phyloP scores from a whole-genome alignment of 306 rosid genomes.

The Lathyrus aphaca region DNA sequence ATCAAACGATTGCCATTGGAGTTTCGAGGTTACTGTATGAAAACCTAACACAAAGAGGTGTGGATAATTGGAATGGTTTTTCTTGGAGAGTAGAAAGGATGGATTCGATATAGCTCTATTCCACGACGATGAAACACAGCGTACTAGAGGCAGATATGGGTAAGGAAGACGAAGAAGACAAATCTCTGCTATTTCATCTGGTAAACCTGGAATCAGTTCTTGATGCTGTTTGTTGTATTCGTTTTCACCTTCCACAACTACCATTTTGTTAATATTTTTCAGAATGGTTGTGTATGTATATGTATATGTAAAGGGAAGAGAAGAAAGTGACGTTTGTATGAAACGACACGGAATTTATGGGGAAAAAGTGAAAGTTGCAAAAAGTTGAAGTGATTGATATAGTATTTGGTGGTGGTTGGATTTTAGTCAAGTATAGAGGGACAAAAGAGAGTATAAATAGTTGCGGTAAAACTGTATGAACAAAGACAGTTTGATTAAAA shows the following conservation, averaged over 20 bases:
- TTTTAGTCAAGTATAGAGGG: constrained; percentile 6
- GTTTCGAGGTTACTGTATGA: constrained; percentile 43
- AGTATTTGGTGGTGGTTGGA: constrained; percentile 16
- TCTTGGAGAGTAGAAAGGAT: constrained; percentile 42
- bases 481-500: constrained; percentile 14
- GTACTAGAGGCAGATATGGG: constrained; percentile 58
- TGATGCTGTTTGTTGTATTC: neutral
- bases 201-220: constrained; percentile 61
- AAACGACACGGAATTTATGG: constrained; percentile 26
- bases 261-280: constrained; percentile 30
- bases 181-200: constrained; percentile 61
- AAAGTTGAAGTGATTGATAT: neutral
- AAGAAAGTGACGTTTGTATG: neutral
- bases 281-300: neutral
- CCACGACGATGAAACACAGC: constrained; percentile 68
- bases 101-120: constrained; percentile 56
- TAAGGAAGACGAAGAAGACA: constrained; percentile 73
- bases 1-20: constrained; percentile 70
- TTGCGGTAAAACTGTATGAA: constrained; percentile 32
- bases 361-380: constrained; percentile 11
- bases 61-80: constrained; percentile 38
- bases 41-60: constrained; percentile 54
- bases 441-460: neutral
- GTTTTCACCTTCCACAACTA: neutral
- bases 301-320: neutral